Evolutionary conservation across 2,329 filamentous ascomycete species (phyloP).

Genomic region (Fusarium dimerum): DNA sequence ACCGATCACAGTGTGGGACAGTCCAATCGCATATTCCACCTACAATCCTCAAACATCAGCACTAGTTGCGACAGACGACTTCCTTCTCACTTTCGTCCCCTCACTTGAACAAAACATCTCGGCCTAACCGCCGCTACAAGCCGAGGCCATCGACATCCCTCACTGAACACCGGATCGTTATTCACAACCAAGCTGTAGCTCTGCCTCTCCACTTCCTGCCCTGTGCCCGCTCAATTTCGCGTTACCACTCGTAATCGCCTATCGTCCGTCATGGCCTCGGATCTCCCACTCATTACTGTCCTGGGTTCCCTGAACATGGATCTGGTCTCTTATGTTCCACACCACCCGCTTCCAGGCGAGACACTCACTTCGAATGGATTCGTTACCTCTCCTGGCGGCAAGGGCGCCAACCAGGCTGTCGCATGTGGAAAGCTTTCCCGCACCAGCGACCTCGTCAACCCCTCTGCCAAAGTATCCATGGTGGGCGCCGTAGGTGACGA

Average conservation of each 20-base stretch:
- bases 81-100: too few species aligned
- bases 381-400: constrained; percentile 81
- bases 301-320: constrained; percentile 95
- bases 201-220: not conserved
- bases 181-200: too few species aligned
- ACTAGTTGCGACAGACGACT: too few species aligned
- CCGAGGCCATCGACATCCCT: too few species aligned
- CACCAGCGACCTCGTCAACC: constrained; percentile 38
- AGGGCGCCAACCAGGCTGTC: constrained; percentile 94
- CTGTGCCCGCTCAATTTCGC: not conserved
- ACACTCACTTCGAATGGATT: constrained; percentile 81
- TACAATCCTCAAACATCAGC: too few species aligned
- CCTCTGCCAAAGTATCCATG: constrained; percentile 60
- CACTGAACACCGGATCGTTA: too few species aligned
- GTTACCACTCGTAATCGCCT: too few species aligned
- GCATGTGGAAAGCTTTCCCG: constrained; percentile 82
- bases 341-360: constrained; percentile 82
- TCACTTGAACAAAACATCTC: too few species aligned
- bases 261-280: constrained; percentile 16
- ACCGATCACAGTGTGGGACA: too few species aligned
- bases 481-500: constrained; percentile 73
- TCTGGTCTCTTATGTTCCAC: constrained; percentile 83
- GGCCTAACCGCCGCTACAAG: too few species aligned
- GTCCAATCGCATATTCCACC: too few species aligned
- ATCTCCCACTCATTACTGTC: constrained; percentile 64